These are phyloP conservation scores for Claviceps purpurea DNA, from an alignment of 2,329 filamentous ascomycete species.

Conservation along the genomic window DNA sequence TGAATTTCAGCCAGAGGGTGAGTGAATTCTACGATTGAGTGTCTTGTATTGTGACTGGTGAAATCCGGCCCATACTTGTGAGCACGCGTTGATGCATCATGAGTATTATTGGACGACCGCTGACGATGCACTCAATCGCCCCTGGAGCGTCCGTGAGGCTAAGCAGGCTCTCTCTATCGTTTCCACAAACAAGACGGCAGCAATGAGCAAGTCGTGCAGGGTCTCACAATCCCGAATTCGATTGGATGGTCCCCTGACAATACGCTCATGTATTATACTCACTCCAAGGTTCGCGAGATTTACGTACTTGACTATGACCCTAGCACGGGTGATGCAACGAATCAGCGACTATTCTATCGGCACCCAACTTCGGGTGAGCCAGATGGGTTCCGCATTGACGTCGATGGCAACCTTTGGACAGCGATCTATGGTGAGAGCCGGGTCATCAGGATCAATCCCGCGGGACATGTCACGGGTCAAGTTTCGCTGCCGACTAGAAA, in stretches of 20 bases:
- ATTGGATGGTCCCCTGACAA: conserved; percentile 66
- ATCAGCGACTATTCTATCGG: conserved; percentile 60
- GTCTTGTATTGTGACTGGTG: no score
- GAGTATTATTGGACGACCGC: neutral
- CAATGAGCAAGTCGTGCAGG: conserved; percentile 44
- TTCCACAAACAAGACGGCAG: conserved; percentile 46
- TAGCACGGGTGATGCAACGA: conserved; percentile 48
- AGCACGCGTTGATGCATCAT: neutral
- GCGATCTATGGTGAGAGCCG: conserved; percentile 68
- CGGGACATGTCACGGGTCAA: conserved; percentile 60
- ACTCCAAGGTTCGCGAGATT: conserved; percentile 59
- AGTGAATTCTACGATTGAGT: conserved; percentile 7
- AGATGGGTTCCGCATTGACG: conserved; percentile 76
- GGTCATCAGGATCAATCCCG: conserved; percentile 60
- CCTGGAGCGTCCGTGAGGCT: neutral
- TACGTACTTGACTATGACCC: conserved; percentile 61
- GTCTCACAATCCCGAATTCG: conserved; percentile 71
- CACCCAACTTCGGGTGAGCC: conserved; percentile 55
- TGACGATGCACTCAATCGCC: neutral
- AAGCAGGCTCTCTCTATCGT: conserved; percentile 55
- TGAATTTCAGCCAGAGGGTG: conserved; percentile 47
- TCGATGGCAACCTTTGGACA: conserved; percentile 77
- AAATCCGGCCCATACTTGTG: neutral
- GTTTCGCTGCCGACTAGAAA: conserved; percentile 64
- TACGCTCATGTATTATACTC: conserved; percentile 69